Percentiles rank a stretch among this genome's conserved stretches.
Evolutionary conservation across 768 basidiomycete species (phyloP).

Genomic region (Mycena epipterygia): DNA sequence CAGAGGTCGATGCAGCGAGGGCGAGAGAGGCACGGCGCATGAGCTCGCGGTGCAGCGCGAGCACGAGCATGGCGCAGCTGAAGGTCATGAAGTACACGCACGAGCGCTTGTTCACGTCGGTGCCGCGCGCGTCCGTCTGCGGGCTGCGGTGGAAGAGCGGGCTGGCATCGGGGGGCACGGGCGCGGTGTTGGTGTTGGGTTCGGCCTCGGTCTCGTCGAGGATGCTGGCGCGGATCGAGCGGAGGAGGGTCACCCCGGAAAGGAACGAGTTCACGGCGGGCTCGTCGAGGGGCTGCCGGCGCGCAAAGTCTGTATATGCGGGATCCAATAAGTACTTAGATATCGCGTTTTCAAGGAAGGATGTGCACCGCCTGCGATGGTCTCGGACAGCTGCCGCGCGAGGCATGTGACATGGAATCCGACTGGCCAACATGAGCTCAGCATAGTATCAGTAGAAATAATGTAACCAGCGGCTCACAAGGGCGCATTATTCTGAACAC

Average conservation of each 20-base stretch:
- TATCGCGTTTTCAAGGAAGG: no score
- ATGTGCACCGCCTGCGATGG: conserved; percentile 8
- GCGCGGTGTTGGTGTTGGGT: no score
- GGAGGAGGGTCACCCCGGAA: not conserved
- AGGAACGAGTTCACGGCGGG: not conserved
- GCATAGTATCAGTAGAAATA: no score
- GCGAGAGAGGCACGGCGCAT: not conserved
- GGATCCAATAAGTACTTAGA: no score
- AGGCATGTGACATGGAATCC: conserved; percentile 15
- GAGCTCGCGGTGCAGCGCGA: conserved; percentile 15
- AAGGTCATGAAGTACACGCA: conserved; percentile 2
- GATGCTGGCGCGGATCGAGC: not conserved
- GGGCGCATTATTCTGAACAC: not conserved
- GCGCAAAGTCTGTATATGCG: conserved; percentile 7
- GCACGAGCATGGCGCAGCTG: conserved; percentile 1
- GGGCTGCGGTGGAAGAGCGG: not conserved
- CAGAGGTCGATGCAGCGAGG: no score
- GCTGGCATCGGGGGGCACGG: no score
- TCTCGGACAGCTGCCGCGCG: conserved; percentile 15
- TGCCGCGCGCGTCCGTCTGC: not conserved
- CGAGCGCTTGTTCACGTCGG: not conserved
- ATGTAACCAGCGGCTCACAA: conserved; percentile 2
- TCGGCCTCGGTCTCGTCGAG: not conserved
- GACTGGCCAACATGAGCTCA: not conserved
- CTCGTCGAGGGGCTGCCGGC: conserved; percentile 17